These are phyloP conservation scores for Eucalyptus lansdowneana DNA, from an alignment of 345 rosid genomes.

Conservation along the genomic window DNA sequence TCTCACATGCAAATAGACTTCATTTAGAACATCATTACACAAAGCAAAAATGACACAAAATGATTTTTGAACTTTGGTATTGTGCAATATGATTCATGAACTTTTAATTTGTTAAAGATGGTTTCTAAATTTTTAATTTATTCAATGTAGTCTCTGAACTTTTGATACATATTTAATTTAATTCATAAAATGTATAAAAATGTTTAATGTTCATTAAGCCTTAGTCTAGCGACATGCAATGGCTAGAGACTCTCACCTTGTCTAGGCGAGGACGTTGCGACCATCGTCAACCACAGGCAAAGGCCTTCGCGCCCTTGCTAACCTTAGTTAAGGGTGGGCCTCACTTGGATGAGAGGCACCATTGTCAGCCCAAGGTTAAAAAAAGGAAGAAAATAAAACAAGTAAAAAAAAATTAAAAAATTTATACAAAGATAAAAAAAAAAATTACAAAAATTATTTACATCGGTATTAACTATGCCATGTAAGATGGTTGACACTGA, in stretches of 20 bases:
- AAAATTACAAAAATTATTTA: accelerated
- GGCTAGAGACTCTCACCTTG: neutral
- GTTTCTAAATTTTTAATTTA: accelerated
- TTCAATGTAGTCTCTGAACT: accelerated
- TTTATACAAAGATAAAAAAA: too few relatives aligned
- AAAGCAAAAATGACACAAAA: neutral
- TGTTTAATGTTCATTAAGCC: neutral
- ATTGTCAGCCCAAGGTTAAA: neutral
- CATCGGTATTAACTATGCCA: accelerated
- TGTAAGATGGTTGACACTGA: accelerated
- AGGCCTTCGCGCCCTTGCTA: neutral
- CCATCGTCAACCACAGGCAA: accelerated
- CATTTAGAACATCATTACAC: neutral
- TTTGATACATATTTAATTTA: too few relatives aligned
- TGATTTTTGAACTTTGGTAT: neutral
- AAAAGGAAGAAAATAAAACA: neutral
- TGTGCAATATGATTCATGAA: too few relatives aligned
- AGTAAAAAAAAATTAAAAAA: too few relatives aligned
- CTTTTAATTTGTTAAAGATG: too few relatives aligned
- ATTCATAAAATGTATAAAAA: too few relatives aligned
- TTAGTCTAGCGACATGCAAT: neutral
- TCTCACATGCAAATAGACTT: neutral
- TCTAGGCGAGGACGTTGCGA: accelerated
- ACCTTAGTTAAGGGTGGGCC: neutral
- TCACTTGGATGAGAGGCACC: neutral